Percentiles rank a stretch among this genome's conserved stretches.
These are phyloP conservation scores for Venturia pyrina DNA, from an alignment of 2,329 filamentous ascomycete species.

Conservation along the genomic window DNA sequence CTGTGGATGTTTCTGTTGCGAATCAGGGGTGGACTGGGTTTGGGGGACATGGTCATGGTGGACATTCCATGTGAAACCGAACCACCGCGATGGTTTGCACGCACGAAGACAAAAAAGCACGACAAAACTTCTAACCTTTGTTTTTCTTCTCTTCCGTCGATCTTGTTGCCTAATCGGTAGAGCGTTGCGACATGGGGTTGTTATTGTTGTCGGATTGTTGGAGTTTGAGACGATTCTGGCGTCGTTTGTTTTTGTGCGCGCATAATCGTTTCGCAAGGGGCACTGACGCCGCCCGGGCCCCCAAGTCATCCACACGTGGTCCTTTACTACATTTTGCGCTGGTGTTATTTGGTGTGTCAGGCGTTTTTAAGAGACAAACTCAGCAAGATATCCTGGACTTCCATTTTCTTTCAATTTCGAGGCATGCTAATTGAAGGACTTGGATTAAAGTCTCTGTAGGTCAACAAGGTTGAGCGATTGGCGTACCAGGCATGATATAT, in stretches of 20 bases:
- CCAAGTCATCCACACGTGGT: neutral
- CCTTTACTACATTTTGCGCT: neutral
- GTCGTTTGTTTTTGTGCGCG: no score
- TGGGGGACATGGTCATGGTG: neutral
- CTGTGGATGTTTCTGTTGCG: neutral
- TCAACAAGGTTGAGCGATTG: neutral
- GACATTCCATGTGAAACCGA: neutral
- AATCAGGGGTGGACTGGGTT: neutral
- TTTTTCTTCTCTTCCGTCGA: neutral
- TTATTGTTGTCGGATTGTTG: no score
- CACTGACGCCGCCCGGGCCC: neutral
- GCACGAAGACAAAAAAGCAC: neutral
- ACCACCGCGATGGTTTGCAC: neutral
- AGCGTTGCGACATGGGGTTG: neutral
- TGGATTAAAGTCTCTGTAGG: no score
- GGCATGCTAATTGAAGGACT: neutral
- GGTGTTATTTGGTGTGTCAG: neutral
- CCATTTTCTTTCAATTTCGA: neutral
- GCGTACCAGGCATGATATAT: neutral
- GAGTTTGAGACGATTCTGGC: neutral
- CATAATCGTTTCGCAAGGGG: neutral
- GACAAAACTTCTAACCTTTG: neutral
- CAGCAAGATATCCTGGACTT: neutral
- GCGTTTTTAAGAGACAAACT: neutral
- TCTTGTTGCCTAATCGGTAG: neutral